Conservation (phyloP, 2,329 filamentous ascomycete genomes). For the Aspergillus aculeatus region DNA sequence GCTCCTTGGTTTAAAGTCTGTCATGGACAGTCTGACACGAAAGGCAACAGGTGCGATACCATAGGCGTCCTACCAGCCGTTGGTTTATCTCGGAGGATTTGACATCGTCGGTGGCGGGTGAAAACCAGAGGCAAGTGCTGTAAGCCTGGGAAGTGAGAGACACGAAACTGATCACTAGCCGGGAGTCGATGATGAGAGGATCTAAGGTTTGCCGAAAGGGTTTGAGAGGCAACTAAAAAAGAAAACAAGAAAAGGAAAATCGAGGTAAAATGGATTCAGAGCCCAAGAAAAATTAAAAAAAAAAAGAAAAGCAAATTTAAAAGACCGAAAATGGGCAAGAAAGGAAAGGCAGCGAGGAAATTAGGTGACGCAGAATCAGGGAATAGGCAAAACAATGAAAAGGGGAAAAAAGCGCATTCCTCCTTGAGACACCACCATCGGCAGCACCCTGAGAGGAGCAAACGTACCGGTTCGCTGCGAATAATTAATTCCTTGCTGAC, state of each 20-base stretch:
- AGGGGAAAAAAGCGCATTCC: constrained; percentile 6
- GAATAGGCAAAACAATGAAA: constrained; percentile 2
- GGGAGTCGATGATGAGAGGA: not conserved
- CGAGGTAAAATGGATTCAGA: not conserved
- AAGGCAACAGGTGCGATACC: constrained; percentile 16
- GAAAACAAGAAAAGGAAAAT: constrained; percentile 5
- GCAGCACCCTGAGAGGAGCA: constrained; percentile 8
- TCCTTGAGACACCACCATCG: constrained; percentile 12
- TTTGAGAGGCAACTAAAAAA: constrained; percentile 3
- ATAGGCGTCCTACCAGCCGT: constrained; percentile 7
- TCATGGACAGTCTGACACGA: constrained; percentile 6
- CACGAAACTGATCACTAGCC: not conserved
- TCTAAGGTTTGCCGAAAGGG: constrained; percentile 6
- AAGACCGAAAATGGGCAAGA: constrained; percentile 3
- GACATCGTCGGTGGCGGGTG: constrained; percentile 6
- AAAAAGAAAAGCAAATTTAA: not conserved
- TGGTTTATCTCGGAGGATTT: constrained; percentile 17
- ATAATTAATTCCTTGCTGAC: constrained; percentile 6
- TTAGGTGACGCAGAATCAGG: not conserved
- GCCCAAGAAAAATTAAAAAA: not conserved
- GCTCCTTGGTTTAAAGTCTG: not conserved
- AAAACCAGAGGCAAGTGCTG: not conserved
- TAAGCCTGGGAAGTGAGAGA: not conserved
- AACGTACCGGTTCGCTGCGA: not conserved
- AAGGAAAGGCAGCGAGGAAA: constrained; percentile 7